phyloP scores from a whole-genome alignment of 2,329 filamentous ascomycete species.

The Biscogniauxia sp. region DNA sequence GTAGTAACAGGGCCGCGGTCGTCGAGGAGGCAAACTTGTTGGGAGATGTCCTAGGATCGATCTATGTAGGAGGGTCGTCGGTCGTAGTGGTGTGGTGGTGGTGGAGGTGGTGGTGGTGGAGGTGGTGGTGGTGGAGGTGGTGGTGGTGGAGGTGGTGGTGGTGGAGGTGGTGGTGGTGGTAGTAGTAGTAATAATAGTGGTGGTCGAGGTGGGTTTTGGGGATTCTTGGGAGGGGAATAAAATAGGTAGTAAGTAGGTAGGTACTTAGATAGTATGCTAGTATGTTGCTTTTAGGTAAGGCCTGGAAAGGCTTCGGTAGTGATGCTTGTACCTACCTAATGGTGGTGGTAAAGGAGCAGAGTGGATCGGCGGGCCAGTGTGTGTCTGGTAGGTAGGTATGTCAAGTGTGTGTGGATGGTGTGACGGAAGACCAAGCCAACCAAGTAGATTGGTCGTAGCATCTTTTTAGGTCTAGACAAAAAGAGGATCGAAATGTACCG shows the following conservation, averaged over 20 bases:
- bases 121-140: no score
- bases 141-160: conserved; percentile 2
- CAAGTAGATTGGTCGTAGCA: neutral
- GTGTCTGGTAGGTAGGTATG: no score
- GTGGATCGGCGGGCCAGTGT: neutral
- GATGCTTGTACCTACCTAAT: no score
- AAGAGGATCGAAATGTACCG: neutral
- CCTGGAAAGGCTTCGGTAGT: neutral
- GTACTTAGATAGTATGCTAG: neutral
- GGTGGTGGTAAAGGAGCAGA: neutral
- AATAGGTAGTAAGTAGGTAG: no score
- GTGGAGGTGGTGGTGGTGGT: conserved; percentile 5
- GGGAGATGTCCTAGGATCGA: neutral
- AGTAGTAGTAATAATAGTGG: conserved; percentile 3
- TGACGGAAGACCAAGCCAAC: neutral
- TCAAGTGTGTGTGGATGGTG: neutral
- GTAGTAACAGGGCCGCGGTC: neutral
- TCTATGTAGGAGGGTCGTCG: no score
- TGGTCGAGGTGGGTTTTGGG: conserved; percentile 7
- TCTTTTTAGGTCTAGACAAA: neutral
- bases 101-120: neutral
- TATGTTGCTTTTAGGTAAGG: neutral
- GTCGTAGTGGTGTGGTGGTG: neutral
- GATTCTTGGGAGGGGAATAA: conserved; percentile 8
- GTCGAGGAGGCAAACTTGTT: neutral